These are phyloP conservation scores for Hyaloscypha bicolor DNA, from an alignment of 495 filamentous ascomycete genomes.

Conservation along the genomic window DNA sequence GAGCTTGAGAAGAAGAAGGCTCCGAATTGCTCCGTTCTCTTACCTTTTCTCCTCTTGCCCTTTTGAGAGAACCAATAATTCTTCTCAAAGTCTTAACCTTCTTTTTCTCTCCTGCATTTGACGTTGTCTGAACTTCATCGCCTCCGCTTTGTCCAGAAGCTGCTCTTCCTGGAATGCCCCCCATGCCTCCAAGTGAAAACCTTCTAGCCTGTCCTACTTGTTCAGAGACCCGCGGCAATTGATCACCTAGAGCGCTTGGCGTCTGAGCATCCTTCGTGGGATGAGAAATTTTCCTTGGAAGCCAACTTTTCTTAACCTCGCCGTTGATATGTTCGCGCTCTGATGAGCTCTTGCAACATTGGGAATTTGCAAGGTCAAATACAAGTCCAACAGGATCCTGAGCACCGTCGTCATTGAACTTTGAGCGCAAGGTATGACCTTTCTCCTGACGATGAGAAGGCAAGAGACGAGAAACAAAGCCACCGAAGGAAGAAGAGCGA, in stretches of 20 bases:
- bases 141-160: neutral
- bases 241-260: neutral
- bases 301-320: neutral
- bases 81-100: neutral
- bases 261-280: neutral
- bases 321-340: neutral
- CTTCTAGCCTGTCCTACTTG: neutral
- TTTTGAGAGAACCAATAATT: slow-evolving; percentile 1
- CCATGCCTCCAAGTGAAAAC: neutral
- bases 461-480: slow-evolving; percentile 40
- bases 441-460: slow-evolving; percentile 47
- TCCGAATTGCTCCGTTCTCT: neutral
- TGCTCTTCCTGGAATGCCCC: neutral
- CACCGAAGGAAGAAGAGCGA: slow-evolving; percentile 36
- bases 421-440: slow-evolving; percentile 40
- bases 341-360: neutral
- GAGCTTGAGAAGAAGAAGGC: neutral
- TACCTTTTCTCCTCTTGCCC: neutral
- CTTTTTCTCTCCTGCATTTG: neutral
- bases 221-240: neutral
- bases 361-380: neutral
- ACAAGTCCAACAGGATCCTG: slow-evolving; percentile 17
- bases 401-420: slow-evolving; percentile 27
- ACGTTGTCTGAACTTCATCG: neutral
- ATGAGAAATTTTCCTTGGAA: neutral